These are phyloP conservation scores for Fusarium stilboides DNA, from an alignment of 2,329 filamentous ascomycete genomes.

Conservation along the genomic window DNA sequence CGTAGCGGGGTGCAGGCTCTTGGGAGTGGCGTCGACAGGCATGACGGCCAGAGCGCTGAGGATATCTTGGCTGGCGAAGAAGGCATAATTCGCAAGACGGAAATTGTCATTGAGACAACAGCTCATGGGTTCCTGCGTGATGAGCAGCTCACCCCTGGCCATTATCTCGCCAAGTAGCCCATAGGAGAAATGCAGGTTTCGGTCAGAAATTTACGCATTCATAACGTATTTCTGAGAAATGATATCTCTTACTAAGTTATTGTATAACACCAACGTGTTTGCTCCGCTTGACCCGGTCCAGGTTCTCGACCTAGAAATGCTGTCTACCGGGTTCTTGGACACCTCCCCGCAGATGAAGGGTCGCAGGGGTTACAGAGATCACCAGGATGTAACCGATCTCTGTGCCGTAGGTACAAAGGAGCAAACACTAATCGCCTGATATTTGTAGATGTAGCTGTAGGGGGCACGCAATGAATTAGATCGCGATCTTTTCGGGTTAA, in stretches of 20 bases:
- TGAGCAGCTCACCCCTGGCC: neutral
- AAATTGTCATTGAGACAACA: conserved; percentile 22
- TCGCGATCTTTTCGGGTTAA: neutral
- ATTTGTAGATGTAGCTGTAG: neutral
- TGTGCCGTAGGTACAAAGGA: neutral
- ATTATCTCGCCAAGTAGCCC: conserved; percentile 3
- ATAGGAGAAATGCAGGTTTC: neutral
- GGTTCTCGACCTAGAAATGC: neutral
- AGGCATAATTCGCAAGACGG: conserved; percentile 36
- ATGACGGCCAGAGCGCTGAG: conserved; percentile 31
- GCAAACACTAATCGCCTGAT: neutral
- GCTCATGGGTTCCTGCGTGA: neutral
- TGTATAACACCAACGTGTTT: neutral
- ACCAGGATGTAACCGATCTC: neutral
- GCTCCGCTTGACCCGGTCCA: neutral
- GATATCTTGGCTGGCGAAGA: conserved; percentile 20
- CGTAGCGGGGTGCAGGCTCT: conserved; percentile 43
- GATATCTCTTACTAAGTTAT: neutral
- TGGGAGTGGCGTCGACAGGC: conserved; percentile 28
- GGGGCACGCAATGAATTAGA: neutral
- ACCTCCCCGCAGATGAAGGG: neutral
- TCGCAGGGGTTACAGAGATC: neutral
- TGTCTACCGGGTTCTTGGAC: neutral
- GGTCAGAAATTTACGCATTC: neutral
- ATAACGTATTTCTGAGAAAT: neutral